phyloP scores from a whole-genome alignment of 768 basidiomycete genomes.

The Serendipita vermifera region DNA sequence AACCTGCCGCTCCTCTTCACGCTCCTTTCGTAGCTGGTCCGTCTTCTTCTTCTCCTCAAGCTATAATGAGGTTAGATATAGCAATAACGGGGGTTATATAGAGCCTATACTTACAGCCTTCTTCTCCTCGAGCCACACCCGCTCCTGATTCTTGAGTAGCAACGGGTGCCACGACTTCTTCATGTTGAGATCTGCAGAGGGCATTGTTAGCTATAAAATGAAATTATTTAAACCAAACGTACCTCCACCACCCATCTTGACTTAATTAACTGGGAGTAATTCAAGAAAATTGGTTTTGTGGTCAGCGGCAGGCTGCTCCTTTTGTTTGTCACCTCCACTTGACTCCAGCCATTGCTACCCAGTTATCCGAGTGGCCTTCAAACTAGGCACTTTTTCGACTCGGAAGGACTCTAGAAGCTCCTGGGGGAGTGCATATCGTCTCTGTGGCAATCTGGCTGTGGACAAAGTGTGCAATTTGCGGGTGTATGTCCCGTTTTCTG shows the following conservation, averaged over 20 bases:
- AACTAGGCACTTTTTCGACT: neutral
- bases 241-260: conserved; percentile 86
- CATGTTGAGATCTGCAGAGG: conserved; percentile 87
- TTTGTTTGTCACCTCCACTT: neutral
- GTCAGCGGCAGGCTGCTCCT: conserved; percentile 1
- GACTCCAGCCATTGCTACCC: neutral
- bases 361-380: neutral
- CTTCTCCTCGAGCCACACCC: conserved; percentile 98
- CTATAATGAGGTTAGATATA: conserved; percentile 30
- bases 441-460: neutral
- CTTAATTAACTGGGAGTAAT: conserved; percentile 16
- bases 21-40: conserved; percentile 92
- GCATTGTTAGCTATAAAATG: neutral
- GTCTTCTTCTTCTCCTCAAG: conserved; percentile 98
- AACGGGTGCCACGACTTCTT: conserved; percentile 99
- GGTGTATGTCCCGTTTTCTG: neutral
- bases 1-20: conserved; percentile 91
- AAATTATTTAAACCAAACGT: neutral
- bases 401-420: neutral
- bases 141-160: conserved; percentile 95
- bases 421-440: neutral
- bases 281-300: neutral
- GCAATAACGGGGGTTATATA: neutral
- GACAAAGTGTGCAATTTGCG: neutral
- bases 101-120: conserved; percentile 53